A percentile compares a stretch with the other conserved stretches of the same genome.
phyloP scores from a whole-genome alignment of 768 basidiomycete genomes.

The Auriscalpium vulgare region DNA sequence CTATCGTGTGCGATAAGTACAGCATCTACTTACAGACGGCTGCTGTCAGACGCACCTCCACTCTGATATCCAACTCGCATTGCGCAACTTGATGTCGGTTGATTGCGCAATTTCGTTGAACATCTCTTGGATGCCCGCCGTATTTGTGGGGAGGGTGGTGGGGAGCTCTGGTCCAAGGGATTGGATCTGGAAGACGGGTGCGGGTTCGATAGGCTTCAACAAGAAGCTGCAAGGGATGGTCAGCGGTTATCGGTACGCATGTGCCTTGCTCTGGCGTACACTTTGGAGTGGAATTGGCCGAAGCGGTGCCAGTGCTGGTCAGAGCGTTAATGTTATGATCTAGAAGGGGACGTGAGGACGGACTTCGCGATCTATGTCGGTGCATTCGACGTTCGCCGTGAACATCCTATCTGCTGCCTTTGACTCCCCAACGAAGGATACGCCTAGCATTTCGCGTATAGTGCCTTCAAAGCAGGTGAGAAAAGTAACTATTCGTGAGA shows the following conservation, averaged over 20 bases:
- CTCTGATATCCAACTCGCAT: constrained; percentile 7
- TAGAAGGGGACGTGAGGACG: constrained; percentile 1
- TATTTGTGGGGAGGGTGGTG: not conserved
- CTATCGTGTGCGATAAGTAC: constrained; percentile 16
- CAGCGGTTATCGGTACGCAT: too few relatives aligned
- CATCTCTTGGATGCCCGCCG: constrained; percentile 2
- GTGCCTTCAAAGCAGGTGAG: constrained; percentile 19
- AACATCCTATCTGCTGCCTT: constrained; percentile 19
- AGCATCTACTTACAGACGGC: constrained; percentile 1
- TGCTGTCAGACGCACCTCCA: not conserved
- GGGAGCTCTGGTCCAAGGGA: constrained; percentile 7
- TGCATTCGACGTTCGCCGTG: constrained; percentile 31
- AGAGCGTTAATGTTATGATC: not conserved
- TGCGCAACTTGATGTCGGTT: constrained; percentile 4
- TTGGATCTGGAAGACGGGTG: constrained; percentile 9
- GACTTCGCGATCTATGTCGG: constrained; percentile 25
- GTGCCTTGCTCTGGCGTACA: not conserved
- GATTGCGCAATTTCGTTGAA: constrained; percentile 2
- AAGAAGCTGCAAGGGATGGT: not conserved
- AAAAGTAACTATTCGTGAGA: not conserved
- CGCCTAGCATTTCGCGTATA: constrained; percentile 31
- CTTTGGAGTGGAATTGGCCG: constrained; percentile 8
- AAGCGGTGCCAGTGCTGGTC: constrained; percentile 15
- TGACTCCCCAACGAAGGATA: constrained; percentile 36
- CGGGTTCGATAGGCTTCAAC: constrained; percentile 7